Evolutionary conservation across 257 asterid species (phyloP).

Genomic region (Eustoma russellianum): DNA sequence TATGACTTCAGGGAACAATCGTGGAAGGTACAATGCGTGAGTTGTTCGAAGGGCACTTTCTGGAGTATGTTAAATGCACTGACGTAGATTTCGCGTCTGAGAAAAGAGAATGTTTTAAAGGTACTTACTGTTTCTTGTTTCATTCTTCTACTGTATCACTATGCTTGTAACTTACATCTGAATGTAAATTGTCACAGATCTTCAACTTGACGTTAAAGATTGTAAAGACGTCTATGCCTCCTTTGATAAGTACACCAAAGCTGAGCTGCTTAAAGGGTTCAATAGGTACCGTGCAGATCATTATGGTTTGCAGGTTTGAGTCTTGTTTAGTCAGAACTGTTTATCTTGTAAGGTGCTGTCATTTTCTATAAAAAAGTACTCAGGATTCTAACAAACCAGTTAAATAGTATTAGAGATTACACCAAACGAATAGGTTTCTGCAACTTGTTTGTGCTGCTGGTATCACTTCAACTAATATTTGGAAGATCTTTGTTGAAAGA

Average conservation of each 20-base stretch:
- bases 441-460: no score
- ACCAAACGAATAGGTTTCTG: neutral
- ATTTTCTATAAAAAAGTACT: no score
- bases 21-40: slow-evolving; percentile 87
- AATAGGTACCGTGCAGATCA: slow-evolving; percentile 78
- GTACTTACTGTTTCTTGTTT: slow-evolving; percentile 32
- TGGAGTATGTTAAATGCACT: slow-evolving; percentile 75
- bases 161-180: slow-evolving; percentile 10
- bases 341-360: no score
- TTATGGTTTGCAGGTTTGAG: slow-evolving; percentile 82
- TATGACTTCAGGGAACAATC: slow-evolving; percentile 62
- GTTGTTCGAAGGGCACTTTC: slow-evolving; percentile 78
- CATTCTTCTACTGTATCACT: slow-evolving; percentile 3
- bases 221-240: slow-evolving; percentile 81
- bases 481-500: no score
- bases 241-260: slow-evolving; percentile 83
- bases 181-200: slow-evolving; percentile 31
- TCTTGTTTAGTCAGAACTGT: no score
- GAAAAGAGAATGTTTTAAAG: slow-evolving; percentile 78
- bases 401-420: slow-evolving; percentile 1
- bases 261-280: slow-evolving; percentile 76
- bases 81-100: slow-evolving; percentile 76
- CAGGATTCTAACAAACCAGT: no score
- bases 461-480: no score
- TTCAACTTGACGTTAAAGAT: slow-evolving; percentile 86